Evolutionary conservation across 495 filamentous ascomycete genomes (phyloP), one percentile per base, ranked within the genome.

Genomic region (Amniculicola lignicola): DNA sequence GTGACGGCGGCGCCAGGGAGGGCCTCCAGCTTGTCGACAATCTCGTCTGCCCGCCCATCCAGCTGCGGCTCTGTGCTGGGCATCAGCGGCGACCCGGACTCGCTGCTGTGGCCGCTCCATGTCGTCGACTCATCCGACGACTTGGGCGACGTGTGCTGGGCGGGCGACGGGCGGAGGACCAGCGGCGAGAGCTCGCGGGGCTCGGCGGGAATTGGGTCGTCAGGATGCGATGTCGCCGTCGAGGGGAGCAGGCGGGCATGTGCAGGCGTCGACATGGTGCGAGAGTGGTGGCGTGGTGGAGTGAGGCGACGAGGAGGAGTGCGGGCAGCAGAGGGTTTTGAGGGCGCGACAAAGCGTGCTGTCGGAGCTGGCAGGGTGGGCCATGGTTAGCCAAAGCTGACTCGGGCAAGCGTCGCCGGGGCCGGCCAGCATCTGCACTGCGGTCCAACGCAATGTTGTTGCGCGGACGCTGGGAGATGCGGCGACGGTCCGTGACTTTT

Each of bases 201-300:
- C 59, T 82, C 79, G 64, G 75, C 71, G 44, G 80, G 80, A 50
- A 82, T 74, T 3, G 79, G 79, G 57, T 82, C 78, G 45, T 77
- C 67, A 10, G 80, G 79, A 65, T 82, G 79, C 5, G 63, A 66
- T 29, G 59, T 63, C 3, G 63, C 27, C 1, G 54, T 56, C 18
- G 54, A 55, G n/a, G 63, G 59, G 19, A 66, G 51, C n/a, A n/a
- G n/a, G n/a, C n/a, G n/a, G 21, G n/a, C n/a, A 9, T 25, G 4
- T 15, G 38, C 41, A 43, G 51, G 49, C 27, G 45, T 48, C 16
- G 52, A 27, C 49, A 51, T 49, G 22, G 41, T 11, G 48, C 19
- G 42, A 36, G n/a, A 41, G 23, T 38, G 49, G 11, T 4, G 42
- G 18, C n/a, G 54, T n/a, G 10, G 47, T 12, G 29, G 9, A 18